Evolutionary conservation across 1,284 basidiomycete species (phyloP).

Genomic region (Singerocomus rubriflavus): DNA sequence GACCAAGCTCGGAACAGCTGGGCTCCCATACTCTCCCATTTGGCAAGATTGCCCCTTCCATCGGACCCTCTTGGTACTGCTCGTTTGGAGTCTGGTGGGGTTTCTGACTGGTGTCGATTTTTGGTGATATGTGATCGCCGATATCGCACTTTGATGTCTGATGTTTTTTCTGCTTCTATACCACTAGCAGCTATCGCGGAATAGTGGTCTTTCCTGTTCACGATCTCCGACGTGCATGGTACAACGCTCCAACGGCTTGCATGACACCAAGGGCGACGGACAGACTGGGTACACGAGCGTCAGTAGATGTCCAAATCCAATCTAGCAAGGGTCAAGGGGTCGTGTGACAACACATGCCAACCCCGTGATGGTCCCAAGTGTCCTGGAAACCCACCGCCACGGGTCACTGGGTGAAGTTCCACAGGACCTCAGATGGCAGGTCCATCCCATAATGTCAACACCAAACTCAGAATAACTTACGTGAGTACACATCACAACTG

Average conservation of each 20-base stretch:
- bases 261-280: slow-evolving; percentile 2
- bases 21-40: neutral
- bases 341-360: slow-evolving; percentile 14
- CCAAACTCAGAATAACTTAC: slow-evolving; percentile 9
- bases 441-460: slow-evolving; percentile 10
- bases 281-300: neutral
- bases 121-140: slow-evolving; percentile 20
- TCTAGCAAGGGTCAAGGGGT: slow-evolving; percentile 12
- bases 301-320: slow-evolving; percentile 4
- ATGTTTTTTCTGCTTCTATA: neutral
- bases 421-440: slow-evolving; percentile 11
- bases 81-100: slow-evolving; percentile 10
- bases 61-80: slow-evolving; percentile 4
- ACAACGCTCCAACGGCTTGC: neutral
- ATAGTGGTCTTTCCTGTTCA: neutral
- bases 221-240: neutral
- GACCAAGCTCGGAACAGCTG: slow-evolving; percentile 34
- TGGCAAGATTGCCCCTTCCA: neutral
- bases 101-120: neutral
- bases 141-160: slow-evolving; percentile 3
- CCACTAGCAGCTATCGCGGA: neutral
- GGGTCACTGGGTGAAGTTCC: slow-evolving; percentile 2
- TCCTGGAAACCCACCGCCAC: slow-evolving; percentile 1
- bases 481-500: slow-evolving; percentile 1
- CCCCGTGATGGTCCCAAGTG: slow-evolving; percentile 3